phyloP scores from a whole-genome alignment of 2,329 filamentous ascomycete species.

The Monilinia vaccinii-corymbosi region DNA sequence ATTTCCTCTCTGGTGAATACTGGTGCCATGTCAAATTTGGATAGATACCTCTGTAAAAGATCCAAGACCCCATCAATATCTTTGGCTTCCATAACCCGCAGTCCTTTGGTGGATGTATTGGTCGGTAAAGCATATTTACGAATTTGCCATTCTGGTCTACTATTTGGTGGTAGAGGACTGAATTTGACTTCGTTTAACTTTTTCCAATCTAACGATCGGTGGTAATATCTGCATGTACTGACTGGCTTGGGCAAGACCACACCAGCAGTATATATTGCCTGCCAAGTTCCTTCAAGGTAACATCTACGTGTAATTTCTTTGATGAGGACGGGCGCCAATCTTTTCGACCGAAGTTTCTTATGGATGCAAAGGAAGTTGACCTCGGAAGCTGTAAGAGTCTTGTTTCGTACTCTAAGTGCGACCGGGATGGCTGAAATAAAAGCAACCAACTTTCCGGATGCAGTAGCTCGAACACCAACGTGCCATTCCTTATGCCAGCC shows the following conservation, averaged over 20 bases:
- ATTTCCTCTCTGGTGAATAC: slow-evolving; percentile 73
- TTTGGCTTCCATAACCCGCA: slow-evolving; percentile 70
- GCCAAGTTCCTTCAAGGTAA: slow-evolving; percentile 79
- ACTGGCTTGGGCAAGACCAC: slow-evolving; percentile 85
- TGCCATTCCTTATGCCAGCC: slow-evolving; percentile 95
- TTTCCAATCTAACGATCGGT: slow-evolving; percentile 88
- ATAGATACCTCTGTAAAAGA: slow-evolving; percentile 68
- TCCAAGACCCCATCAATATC: slow-evolving; percentile 69
- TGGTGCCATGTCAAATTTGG: slow-evolving; percentile 75
- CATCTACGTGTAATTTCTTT: slow-evolving; percentile 94
- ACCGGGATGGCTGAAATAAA: slow-evolving; percentile 94
- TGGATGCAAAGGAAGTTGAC: slow-evolving; percentile 98
- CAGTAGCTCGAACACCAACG: slow-evolving; percentile 77
- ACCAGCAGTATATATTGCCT: slow-evolving; percentile 93
- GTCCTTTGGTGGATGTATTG: slow-evolving; percentile 59
- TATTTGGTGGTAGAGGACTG: slow-evolving; percentile 73
- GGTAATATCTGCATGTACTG: slow-evolving; percentile 90
- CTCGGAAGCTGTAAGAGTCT: slow-evolving; percentile 69
- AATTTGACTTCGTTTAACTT: slow-evolving; percentile 95
- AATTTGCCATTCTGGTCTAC: slow-evolving; percentile 78
- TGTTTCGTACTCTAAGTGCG: slow-evolving; percentile 68
- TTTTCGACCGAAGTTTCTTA: slow-evolving; percentile 92
- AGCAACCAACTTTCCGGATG: slow-evolving; percentile 80
- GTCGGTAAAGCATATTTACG: slow-evolving; percentile 78
- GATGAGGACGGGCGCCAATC: slow-evolving; percentile 87